Evolutionary conservation across 805 yeast genomes (phyloP), one percentile per base, ranked within the genome.

Genomic region (Monosporozyma unispora): DNA sequence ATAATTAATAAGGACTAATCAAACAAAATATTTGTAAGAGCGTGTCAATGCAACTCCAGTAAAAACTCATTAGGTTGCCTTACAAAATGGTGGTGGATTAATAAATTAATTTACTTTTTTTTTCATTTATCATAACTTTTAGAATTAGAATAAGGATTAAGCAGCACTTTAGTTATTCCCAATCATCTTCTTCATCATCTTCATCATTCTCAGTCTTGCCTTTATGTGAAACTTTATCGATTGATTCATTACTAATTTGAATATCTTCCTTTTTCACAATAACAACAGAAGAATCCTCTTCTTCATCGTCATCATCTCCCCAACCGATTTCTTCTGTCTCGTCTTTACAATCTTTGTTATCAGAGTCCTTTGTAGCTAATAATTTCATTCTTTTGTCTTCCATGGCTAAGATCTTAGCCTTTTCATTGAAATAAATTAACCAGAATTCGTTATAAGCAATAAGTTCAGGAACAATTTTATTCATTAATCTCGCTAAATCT

Each of bases 381-480:
- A 86, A 70, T 54, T 76, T 75, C 66, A 82, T 82, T 60, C 96
- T 75, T 61, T 80, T 74, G 58, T 70, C 70, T 58, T 88, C 95
- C 57, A 77, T 81, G 44, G 75, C 74, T 40, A 77, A 72, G 19
- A 87, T 77, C 55, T 73, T 72, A 11, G 67, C 63, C 50, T 75
- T 77, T 58, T 76, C 70, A 48, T 68, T 71, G 66, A 79, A 84
- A 66, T 87, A 89, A 31, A 81, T 74, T 43, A 71, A 68, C 97
- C 97, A 90, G 64, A 90, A 90, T 44, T 71, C 70, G 23, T 75
- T 69, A 57, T 81, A 84, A 3, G 78, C 59, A 35, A 82, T 66
- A 56, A 75, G 63, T 7, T 73, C 76, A 0, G 96, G 95, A 1
- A 89, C 95, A 7, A 88, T 62, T 27, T 69, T 68, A 49, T 79